A percentile compares a stretch with the other conserved stretches of the same genome.
phyloP scores from a whole-genome alignment of 257 asterid species.

The Voacanga thouarsii region DNA sequence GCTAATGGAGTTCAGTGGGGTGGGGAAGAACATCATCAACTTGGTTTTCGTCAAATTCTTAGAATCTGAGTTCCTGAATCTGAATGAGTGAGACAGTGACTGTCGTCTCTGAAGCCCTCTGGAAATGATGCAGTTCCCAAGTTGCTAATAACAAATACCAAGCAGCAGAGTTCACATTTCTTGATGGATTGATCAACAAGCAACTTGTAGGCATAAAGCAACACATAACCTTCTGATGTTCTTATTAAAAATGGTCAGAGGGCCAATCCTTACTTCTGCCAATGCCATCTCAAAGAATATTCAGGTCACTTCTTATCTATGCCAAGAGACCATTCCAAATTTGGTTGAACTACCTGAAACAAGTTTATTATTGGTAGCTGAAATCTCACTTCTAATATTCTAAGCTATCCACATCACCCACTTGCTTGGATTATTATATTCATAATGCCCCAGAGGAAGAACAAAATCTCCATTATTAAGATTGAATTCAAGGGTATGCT shows the following conservation, averaged over 20 bases:
- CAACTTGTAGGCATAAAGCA: conserved; percentile 4
- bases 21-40: background rate
- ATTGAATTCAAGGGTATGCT: background rate
- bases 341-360: background rate
- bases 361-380: background rate
- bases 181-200: background rate
- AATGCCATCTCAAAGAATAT: background rate
- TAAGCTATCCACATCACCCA: too few species aligned
- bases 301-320: background rate
- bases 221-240: background rate
- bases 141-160: conserved; percentile 2
- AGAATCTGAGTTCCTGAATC: background rate
- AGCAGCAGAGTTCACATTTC: background rate
- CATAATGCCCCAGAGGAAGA: background rate
- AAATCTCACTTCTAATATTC: background rate
- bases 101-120: background rate
- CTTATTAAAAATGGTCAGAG: background rate
- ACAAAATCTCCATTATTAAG: background rate
- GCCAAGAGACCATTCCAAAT: background rate
- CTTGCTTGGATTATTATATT: background rate
- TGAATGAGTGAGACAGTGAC: background rate
- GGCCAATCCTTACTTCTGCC: conserved; percentile 1
- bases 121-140: conserved; percentile 18
- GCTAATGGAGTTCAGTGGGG: background rate
- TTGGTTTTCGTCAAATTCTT: background rate